These are phyloP conservation scores for Teratosphaeria viscida DNA, from an alignment of 2,329 filamentous ascomycete species.

Conservation along the genomic window DNA sequence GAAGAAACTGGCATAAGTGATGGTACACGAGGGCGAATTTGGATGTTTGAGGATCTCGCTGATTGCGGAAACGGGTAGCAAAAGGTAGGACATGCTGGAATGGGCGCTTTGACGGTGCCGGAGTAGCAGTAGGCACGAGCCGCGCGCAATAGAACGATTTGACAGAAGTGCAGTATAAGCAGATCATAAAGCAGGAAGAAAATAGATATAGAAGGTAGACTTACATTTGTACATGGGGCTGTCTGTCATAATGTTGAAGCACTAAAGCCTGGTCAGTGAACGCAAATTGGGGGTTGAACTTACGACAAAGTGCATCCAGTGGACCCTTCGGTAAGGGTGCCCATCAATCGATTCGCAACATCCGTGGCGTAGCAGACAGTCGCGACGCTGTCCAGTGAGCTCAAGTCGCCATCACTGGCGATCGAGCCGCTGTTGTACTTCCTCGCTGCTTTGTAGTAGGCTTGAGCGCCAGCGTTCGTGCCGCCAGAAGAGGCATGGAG, in stretches of 20 bases:
- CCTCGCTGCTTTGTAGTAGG: conserved; percentile 38
- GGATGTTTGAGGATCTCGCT: neutral
- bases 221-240: neutral
- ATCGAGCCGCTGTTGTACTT: conserved; percentile 42
- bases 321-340: neutral
- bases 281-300: neutral
- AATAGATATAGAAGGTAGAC: neutral
- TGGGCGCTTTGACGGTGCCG: neutral
- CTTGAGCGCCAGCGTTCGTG: conserved; percentile 21
- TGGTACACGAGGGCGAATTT: neutral
- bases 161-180: neutral
- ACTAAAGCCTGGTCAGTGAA: neutral
- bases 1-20: neutral
- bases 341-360: conserved; percentile 32
- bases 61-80: neutral
- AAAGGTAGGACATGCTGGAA: neutral
- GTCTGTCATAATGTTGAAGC: neutral
- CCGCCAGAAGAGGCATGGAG: conserved; percentile 19
- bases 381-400: conserved; percentile 31
- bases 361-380: conserved; percentile 43
- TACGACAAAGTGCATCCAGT: neutral
- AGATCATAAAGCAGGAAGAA: neutral
- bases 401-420: conserved; percentile 18
- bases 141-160: neutral
- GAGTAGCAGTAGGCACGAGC: neutral